Evolutionary conservation across 1,284 basidiomycete genomes (phyloP).

Genomic region (Leccinum solheimii): DNA sequence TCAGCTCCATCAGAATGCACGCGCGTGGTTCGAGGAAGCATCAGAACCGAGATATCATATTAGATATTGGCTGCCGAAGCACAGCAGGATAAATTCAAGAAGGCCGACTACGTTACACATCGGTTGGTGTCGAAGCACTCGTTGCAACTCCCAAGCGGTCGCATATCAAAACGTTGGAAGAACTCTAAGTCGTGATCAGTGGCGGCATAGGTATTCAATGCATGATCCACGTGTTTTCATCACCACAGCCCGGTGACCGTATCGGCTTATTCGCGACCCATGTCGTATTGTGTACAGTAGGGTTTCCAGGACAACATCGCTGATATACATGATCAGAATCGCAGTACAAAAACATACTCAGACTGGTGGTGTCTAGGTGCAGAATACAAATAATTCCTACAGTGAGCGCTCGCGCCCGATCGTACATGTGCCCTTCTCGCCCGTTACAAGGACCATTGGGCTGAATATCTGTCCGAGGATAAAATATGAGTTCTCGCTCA

Average conservation of each 20-base stretch:
- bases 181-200: background rate
- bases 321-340: background rate
- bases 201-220: background rate
- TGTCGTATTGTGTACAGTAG: background rate
- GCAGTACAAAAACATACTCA: background rate
- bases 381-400: background rate
- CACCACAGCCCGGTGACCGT: background rate
- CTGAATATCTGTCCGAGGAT: conserved; percentile 3
- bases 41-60: background rate
- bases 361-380: background rate
- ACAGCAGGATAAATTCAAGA: background rate
- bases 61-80: background rate
- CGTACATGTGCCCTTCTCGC: conserved; percentile 4
- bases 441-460: conserved; percentile 9
- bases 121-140: background rate
- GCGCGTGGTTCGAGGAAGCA: background rate
- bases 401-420: background rate
- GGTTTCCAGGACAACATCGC: background rate
- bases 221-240: background rate
- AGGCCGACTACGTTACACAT: background rate
- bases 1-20: background rate
- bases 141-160: background rate
- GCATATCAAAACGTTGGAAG: background rate
- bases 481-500: background rate
- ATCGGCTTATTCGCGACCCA: background rate